Percentiles rank a stretch among this genome's conserved stretches.
phyloP scores from a whole-genome alignment of 345 rosid species.

The Citrus medica region DNA sequence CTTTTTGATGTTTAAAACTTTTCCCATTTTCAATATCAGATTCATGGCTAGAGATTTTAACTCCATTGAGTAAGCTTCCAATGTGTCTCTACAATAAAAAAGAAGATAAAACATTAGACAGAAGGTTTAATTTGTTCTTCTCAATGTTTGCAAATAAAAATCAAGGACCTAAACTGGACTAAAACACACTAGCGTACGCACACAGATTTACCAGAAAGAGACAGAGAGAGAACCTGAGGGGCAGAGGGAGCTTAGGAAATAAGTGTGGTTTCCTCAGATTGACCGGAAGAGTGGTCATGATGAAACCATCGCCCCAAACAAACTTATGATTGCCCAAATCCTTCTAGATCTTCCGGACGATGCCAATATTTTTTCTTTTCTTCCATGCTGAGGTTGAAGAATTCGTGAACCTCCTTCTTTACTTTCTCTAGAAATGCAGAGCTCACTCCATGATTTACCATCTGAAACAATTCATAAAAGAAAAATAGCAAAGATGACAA shows the following conservation, averaged over 20 bases:
- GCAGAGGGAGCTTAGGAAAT: neutral
- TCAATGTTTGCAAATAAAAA: no score
- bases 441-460: slow-evolving; percentile 18
- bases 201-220: no score
- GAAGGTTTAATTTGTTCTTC: no score
- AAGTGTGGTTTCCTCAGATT: no score
- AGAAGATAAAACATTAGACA: no score
- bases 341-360: slow-evolving; percentile 19
- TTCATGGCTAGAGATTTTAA: slow-evolving; percentile 3
- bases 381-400: slow-evolving; percentile 28
- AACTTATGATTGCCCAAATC: slow-evolving; percentile 10
- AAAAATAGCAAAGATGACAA: no score
- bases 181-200: no score
- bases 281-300: neutral
- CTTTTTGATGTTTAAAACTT: slow-evolving; percentile 9
- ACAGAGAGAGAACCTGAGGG: neutral
- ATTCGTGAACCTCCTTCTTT: slow-evolving; percentile 7
- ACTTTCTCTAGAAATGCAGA: neutral
- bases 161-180: no score
- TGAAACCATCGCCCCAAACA: neutral
- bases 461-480: neutral
- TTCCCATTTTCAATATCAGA: slow-evolving; percentile 9
- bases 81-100: neutral
- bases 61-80: neutral
- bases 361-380: slow-evolving; percentile 25